Percentiles rank a stretch among this genome's conserved stretches.
These are phyloP conservation scores for Citrus maxima DNA, from an alignment of 345 rosid genomes.

Conservation along the genomic window DNA sequence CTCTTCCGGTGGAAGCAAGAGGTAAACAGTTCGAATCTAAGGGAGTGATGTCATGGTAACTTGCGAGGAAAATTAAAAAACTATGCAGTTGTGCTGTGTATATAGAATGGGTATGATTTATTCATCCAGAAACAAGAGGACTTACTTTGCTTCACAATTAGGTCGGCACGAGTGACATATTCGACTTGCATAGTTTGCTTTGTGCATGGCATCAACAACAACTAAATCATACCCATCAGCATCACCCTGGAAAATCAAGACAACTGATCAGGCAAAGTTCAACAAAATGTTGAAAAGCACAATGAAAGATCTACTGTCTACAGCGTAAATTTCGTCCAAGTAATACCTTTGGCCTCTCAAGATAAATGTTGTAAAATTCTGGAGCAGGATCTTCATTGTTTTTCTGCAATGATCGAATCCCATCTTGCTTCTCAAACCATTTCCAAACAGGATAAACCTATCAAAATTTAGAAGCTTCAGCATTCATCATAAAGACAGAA, in stretches of 20 bases:
- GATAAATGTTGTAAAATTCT: slow-evolving; percentile 97
- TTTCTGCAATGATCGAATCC: slow-evolving; percentile 91
- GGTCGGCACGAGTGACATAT: slow-evolving; percentile 99
- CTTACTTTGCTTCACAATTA: slow-evolving; percentile 99
- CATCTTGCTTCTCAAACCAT: slow-evolving; percentile 99
- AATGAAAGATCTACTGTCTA: slow-evolving; percentile 13
- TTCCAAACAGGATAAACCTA: slow-evolving; percentile 99
- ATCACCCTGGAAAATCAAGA: slow-evolving; percentile 70
- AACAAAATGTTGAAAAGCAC: slow-evolving; percentile 13
- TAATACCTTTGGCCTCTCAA: slow-evolving; percentile 97
- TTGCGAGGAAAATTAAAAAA: neutral
- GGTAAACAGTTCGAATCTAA: too few species aligned
- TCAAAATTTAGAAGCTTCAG: slow-evolving; percentile 19
- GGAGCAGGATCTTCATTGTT: slow-evolving; percentile 97
- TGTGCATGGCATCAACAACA: slow-evolving; percentile 99
- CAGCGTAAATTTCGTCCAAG: slow-evolving; percentile 13
- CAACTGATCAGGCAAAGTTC: slow-evolving; percentile 23
- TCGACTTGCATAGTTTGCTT: slow-evolving; percentile 98
- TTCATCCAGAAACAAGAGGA: slow-evolving; percentile 8
- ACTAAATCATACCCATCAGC: slow-evolving; percentile 99
- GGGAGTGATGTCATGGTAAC: neutral
- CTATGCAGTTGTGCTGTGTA: neutral
- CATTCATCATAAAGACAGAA: slow-evolving; percentile 7
- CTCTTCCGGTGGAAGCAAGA: too few species aligned
- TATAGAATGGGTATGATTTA: too few species aligned